Conservation (phyloP, 768 basidiomycete species). For the Coprinellus micaceus region DNA sequence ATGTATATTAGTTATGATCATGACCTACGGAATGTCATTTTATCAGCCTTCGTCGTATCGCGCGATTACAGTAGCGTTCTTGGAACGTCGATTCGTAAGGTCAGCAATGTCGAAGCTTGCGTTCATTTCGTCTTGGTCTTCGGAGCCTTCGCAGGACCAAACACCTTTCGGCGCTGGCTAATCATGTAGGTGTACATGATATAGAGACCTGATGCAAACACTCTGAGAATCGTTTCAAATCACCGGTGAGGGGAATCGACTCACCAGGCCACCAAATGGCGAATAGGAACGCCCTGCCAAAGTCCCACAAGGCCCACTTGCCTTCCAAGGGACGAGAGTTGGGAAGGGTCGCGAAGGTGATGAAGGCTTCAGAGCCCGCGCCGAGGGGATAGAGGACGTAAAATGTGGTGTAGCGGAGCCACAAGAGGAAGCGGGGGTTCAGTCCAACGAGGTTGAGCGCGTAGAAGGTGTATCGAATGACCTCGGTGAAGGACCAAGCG, state of each 20-base stretch:
- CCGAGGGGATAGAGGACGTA: constrained; percentile 92
- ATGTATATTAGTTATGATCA: constrained; percentile 1
- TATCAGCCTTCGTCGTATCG: not conserved
- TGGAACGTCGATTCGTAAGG: not conserved
- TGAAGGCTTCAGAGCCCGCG: constrained; percentile 84
- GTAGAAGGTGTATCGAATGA: constrained; percentile 90
- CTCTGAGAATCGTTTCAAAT: not conserved
- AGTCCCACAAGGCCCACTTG: constrained; percentile 56
- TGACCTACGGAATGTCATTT: no score
- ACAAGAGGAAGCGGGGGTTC: constrained; percentile 52
- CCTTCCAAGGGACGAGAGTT: constrained; percentile 43
- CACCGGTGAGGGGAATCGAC: not conserved
- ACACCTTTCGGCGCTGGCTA: constrained; percentile 43
- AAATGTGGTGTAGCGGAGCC: constrained; percentile 89
- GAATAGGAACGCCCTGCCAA: constrained; percentile 58
- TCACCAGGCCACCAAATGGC: constrained; percentile 86
- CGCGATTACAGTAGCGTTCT: not conserved
- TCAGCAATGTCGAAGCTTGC: not conserved
- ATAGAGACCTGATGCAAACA: constrained; percentile 38
- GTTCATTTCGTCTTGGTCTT: constrained; percentile 22
- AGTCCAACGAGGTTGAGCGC: constrained; percentile 57
- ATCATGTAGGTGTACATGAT: constrained; percentile 55
- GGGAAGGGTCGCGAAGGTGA: constrained; percentile 77
- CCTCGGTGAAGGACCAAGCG: constrained; percentile 89
- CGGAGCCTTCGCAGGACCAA: constrained; percentile 21